Evolutionary conservation across 441 rosid species (phyloP).

Genomic region (Pelargonium myrrhifolium): DNA sequence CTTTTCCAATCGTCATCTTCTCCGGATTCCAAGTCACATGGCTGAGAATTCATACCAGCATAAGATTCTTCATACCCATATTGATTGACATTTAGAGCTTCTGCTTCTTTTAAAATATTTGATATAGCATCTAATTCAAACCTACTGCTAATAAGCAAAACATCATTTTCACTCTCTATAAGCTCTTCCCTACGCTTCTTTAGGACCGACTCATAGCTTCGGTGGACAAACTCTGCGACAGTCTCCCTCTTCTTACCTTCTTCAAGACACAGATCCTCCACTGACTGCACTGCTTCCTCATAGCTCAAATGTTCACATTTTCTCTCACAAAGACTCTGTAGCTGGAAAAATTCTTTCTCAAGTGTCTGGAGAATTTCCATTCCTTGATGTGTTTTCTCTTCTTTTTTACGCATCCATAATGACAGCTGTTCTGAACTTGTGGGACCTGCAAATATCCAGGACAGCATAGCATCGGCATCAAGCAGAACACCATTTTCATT

Average conservation of each 20-base stretch:
- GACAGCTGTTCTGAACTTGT: slow-evolving; percentile 59
- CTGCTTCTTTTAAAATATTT: slow-evolving; percentile 70
- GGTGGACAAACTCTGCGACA: slow-evolving; percentile 37
- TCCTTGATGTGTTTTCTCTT: slow-evolving; percentile 69
- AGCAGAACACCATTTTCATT: slow-evolving; percentile 28
- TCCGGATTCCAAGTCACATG: slow-evolving; percentile 78
- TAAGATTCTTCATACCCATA: slow-evolving; percentile 59
- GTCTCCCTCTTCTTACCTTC: slow-evolving; percentile 73
- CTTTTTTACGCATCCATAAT: slow-evolving; percentile 56
- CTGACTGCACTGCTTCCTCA: slow-evolving; percentile 72
- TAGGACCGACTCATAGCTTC: slow-evolving; percentile 59
- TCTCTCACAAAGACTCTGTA: slow-evolving; percentile 75
- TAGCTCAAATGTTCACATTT: slow-evolving; percentile 71
- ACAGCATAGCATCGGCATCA: slow-evolving; percentile 49
- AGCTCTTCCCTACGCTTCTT: slow-evolving; percentile 65
- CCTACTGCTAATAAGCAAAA: slow-evolving; percentile 33
- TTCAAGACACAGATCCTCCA: slow-evolving; percentile 73
- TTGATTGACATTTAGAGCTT: slow-evolving; percentile 58
- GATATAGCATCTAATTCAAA: slow-evolving; percentile 67
- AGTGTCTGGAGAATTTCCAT: slow-evolving; percentile 62
- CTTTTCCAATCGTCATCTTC: slow-evolving; percentile 68
- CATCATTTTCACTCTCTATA: slow-evolving; percentile 44
- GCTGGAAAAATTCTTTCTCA: slow-evolving; percentile 67
- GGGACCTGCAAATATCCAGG: slow-evolving; percentile 82
- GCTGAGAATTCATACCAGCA: slow-evolving; percentile 51